Base-by-base conservation (phyloP, 2,329 filamentous ascomycete species). In the Thermoascus crustaceus region DNA sequence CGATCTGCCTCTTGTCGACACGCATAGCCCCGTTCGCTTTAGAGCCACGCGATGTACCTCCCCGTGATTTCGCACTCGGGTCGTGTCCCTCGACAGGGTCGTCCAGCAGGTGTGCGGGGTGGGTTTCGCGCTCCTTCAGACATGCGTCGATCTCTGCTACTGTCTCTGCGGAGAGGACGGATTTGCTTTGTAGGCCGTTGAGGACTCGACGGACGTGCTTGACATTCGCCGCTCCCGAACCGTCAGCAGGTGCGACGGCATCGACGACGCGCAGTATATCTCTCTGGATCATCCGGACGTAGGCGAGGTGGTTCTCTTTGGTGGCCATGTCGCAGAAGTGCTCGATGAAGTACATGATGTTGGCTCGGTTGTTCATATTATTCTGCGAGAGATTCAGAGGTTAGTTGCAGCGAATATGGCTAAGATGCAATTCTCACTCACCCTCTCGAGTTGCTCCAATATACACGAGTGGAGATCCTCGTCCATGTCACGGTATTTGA, bases 261-360 rank as follows among this genome's bases (percentile, higher is more conserved):
- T 96, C 88, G 10, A 98, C 85, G 6, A 98, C 83, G 7, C 84
- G 75, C 21, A 93, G 72, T 25, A 98, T 94, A 57, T 98, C 91
- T 30, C 88, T 74, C 62, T 94, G 85, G 65, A 98, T 85, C 86
- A 96, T 95, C 34, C 82, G 78, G 18, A 95, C 79, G 55, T 94
- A 98, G 43, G 85, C 80, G 35, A 75, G 66, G 49, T 91, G 80
- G 44, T 78, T 76, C 46, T 86, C 84, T 46, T 79, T 82, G 43
- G 77, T 73, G 14, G 86, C 84, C 64, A 86, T 73, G 56, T 96
- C 89, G 56, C 93, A 84, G 48, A 98, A 85, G 49, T 89, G 83
- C 55, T 96, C 89, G 54, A 98, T 82, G 63, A 98, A 98, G 64
- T 94, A 98, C 83, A 98, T 94, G 60, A 98, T 96, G 58, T 98